Percentiles rank a stretch among this genome's conserved stretches.
Conservation (phyloP, 352 stramenopile species). For the Globisporangium rhizosaccharum region DNA sequence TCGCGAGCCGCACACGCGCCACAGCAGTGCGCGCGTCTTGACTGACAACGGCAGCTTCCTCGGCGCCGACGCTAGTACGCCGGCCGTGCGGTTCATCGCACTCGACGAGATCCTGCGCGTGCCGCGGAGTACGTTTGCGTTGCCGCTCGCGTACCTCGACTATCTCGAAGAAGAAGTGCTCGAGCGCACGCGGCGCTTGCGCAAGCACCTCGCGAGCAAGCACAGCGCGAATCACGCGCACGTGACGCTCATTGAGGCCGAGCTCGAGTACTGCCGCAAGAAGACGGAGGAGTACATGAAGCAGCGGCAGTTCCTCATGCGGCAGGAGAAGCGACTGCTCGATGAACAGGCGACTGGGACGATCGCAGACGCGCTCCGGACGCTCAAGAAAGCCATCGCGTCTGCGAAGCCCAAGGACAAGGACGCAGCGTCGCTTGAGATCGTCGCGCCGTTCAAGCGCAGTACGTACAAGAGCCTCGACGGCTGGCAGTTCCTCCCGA, state of each 20-base stretch:
- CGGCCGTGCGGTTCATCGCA: conserved; percentile 46
- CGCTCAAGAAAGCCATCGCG: conserved; percentile 9
- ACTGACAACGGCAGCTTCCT: conserved; percentile 70
- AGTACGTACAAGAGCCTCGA: conserved; percentile 82
- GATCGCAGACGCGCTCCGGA: conserved; percentile 27
- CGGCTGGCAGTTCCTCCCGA: conserved; percentile 73
- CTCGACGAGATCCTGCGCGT: conserved; percentile 78
- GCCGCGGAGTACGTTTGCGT: conserved; percentile 61
- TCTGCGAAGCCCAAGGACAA: conserved; percentile 16
- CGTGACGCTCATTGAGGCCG: conserved; percentile 28
- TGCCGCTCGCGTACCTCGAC: conserved; percentile 70
- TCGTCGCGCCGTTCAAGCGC: conserved; percentile 69
- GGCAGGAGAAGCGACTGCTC: conserved; percentile 58
- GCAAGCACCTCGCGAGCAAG: conserved; percentile 29
- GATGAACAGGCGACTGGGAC: conserved; percentile 44
- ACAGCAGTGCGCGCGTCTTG: conserved; percentile 33
- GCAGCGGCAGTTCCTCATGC: conserved; percentile 72
- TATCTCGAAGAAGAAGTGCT: conserved; percentile 65
- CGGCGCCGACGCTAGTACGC: conserved; percentile 25
- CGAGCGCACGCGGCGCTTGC: conserved; percentile 42
- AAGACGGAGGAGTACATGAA: conserved; percentile 75
- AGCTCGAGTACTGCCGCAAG: conserved; percentile 58
- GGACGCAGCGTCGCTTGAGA: conserved; percentile 20
- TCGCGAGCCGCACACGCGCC: conserved; percentile 16
- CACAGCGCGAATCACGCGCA: conserved; percentile 18